These are phyloP conservation scores for Solanum tarijense DNA, from an alignment of 257 asterid genomes.

Conservation along the genomic window DNA sequence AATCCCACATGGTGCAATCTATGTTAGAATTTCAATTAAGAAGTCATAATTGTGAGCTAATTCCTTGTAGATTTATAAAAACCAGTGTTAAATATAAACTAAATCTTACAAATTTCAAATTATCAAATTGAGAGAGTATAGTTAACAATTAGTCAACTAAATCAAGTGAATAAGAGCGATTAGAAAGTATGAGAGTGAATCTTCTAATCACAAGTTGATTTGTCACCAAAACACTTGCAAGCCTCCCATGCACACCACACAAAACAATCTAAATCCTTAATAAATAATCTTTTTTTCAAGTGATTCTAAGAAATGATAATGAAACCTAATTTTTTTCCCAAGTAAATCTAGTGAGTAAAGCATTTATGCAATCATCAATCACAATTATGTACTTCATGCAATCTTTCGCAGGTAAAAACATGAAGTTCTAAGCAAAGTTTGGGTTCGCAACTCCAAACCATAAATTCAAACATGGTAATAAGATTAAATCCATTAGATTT, in stretches of 20 bases:
- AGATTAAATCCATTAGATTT: too few species aligned
- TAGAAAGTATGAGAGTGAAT: background rate
- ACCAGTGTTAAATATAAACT: too few species aligned
- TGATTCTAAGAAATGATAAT: too few species aligned
- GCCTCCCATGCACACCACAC: too few species aligned
- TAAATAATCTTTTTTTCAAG: background rate
- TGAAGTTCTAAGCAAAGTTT: background rate
- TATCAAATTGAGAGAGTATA: background rate
- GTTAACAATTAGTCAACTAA: too few species aligned
- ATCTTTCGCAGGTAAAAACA: background rate
- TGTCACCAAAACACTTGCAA: background rate
- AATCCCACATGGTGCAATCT: background rate
- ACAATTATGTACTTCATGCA: background rate
- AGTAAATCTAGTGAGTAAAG: background rate
- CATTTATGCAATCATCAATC: background rate
- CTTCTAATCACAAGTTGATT: background rate
- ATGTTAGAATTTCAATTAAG: too few species aligned
- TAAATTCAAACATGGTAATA: too few species aligned
- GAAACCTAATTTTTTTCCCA: too few species aligned
- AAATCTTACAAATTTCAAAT: too few species aligned
- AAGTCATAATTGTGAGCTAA: too few species aligned
- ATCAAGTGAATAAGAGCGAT: background rate
- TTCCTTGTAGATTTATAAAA: too few species aligned
- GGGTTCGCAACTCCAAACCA: background rate
- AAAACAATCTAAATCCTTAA: too few species aligned